These are phyloP conservation scores for Serendipita vermifera DNA, from an alignment of 768 basidiomycete species.

Conservation along the genomic window DNA sequence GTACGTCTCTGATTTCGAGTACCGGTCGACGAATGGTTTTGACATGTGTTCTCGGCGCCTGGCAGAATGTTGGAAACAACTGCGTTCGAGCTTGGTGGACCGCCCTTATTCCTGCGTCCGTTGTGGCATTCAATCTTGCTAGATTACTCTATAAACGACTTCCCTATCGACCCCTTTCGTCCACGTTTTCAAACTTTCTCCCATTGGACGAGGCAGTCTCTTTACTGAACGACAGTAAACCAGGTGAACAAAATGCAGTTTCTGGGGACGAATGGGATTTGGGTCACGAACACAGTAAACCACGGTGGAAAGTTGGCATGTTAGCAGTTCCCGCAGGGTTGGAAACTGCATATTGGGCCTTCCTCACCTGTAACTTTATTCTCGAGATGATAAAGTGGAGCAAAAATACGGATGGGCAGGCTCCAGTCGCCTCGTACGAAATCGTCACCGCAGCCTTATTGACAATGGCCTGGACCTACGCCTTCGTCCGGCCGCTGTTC, in stretches of 20 bases:
- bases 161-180: neutral
- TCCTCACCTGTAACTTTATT: neutral
- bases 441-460: neutral
- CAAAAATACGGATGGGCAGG: too few relatives aligned
- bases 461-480: neutral
- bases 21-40: too few relatives aligned
- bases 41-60: too few relatives aligned
- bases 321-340: neutral
- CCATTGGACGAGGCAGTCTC: neutral
- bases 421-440: too few relatives aligned
- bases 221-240: neutral
- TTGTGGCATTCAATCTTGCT: neutral
- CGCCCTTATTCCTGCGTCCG: neutral
- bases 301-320: conserved; percentile 1
- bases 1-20: too few relatives aligned
- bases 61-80: neutral
- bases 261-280: neutral
- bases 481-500: neutral
- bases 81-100: conserved; percentile 6
- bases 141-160: neutral
- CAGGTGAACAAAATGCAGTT: neutral
- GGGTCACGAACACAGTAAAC: neutral
- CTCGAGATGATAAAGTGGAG: neutral
- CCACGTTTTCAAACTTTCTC: neutral
- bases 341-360: neutral